Evolutionary conservation across 805 yeast genomes (phyloP).

Genomic region (Wickerhamiella musiphila): DNA sequence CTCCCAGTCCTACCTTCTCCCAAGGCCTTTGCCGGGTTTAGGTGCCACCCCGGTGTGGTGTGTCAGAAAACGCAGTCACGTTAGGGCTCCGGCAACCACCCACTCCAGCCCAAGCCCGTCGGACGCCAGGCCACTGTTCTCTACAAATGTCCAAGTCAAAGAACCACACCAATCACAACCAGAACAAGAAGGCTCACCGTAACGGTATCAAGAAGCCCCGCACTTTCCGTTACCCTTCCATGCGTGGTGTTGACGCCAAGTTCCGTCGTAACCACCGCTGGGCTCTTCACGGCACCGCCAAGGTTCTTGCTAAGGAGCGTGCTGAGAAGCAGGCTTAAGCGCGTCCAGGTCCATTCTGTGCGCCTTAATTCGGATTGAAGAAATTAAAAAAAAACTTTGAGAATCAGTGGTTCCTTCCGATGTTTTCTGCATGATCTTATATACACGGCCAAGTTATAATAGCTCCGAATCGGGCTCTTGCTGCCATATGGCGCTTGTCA

Average conservation of each 20-base stretch:
- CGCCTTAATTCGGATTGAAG: background rate
- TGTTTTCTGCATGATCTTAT: too few relatives aligned
- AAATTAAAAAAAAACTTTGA: too few relatives aligned
- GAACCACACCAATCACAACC: conserved; percentile 99
- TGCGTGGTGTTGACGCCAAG: conserved; percentile 98
- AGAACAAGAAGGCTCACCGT: conserved; percentile 98
- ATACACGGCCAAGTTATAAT: too few relatives aligned
- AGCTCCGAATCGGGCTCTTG: too few relatives aligned
- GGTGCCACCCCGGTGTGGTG: too few relatives aligned
- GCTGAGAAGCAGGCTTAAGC: conserved; percentile 32
- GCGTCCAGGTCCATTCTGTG: too few relatives aligned
- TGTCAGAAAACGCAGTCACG: too few relatives aligned
- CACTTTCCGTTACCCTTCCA: conserved; percentile 94
- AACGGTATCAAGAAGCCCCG: conserved; percentile 99
- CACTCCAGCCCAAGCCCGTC: background rate
- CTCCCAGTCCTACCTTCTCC: too few relatives aligned
- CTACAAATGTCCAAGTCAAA: conserved; percentile 87
- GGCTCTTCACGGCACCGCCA: conserved; percentile 96
- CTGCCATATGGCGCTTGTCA: too few relatives aligned
- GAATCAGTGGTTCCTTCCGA: too few relatives aligned
- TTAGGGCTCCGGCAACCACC: conserved; percentile 2
- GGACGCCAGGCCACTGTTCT: background rate
- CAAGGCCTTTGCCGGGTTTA: too few relatives aligned
- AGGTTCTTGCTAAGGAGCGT: conserved; percentile 73
- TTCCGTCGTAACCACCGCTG: conserved; percentile 98